Evolutionary conservation across 2,329 filamentous ascomycete species (phyloP), one percentile per base, ranked within the genome.

Genomic region (Fusarium stilboides): DNA sequence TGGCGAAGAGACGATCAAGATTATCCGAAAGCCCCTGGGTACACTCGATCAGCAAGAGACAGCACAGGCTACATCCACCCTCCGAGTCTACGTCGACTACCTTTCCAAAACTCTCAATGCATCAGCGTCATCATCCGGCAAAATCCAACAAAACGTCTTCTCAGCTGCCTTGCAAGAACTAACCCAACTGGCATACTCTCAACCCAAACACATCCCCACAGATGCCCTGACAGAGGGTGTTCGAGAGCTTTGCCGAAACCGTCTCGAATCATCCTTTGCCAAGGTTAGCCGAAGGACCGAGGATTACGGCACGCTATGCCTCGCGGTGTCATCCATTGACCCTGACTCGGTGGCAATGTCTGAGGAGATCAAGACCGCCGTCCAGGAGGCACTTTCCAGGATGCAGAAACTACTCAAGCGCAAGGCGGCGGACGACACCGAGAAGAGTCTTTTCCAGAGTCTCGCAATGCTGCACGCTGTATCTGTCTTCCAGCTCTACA

Each of bases 401-500:
- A 84, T 91, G 77, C 78, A 83, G 61, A 86, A 86, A 70, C 80
- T 88, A 14, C 78, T 86, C 28, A 86, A 86, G 62, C 75, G 76
- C 28, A 79, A 80, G 55, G 54, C 75, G 3, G 71, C 77, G 69
- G 65, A 76, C 52, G 72, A 77, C 22, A 69, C 80, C 69, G 82
- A 76, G 74, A 83, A 77, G 59, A 75, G 72, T 20, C 80, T 78
- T 64, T 83, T 83, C 17, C 89, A 89, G 63, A 92, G 92, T 0
- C 87, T 98, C 60, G 91, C 91, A 20, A 85, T 98, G 36, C 86
- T 98, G 2, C 94, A 97, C 77, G 91, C 93, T 1, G 87, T 98
- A 53, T 92, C 94, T 0, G 88, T 98, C 15, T 85, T 98, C 57
- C 94, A 98, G 78, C 86, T 97, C 10, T 97, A 97, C 81, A 94